Conservation (phyloP, 805 yeast species). For the Yarrowia sp. region DNA sequence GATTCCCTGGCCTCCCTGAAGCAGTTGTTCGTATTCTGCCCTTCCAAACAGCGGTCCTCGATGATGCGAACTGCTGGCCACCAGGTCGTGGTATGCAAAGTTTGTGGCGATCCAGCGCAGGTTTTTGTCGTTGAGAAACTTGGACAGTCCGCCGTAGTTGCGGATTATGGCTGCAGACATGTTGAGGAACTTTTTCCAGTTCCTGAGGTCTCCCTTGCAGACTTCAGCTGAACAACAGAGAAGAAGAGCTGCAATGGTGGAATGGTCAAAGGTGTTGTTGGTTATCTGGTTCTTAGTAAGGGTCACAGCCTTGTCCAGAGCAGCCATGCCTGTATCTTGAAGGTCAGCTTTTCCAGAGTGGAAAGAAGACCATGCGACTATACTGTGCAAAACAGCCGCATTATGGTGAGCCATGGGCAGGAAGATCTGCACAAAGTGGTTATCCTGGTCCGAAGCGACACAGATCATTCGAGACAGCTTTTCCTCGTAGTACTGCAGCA, state of each 20-base stretch:
- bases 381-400: slow-evolving; percentile 57
- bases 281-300: slow-evolving; percentile 41
- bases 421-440: slow-evolving; percentile 61
- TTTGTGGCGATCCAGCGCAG: slow-evolving; percentile 76
- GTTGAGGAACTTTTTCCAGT: slow-evolving; percentile 72
- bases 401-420: slow-evolving; percentile 61
- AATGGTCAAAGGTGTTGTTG: slow-evolving; percentile 42
- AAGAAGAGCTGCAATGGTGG: slow-evolving; percentile 68
- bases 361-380: slow-evolving; percentile 65
- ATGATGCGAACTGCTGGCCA: slow-evolving; percentile 65
- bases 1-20: slow-evolving; percentile 54
- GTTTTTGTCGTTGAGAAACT: slow-evolving; percentile 61
- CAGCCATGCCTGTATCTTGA: slow-evolving; percentile 46
- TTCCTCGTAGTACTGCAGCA: slow-evolving; percentile 45
- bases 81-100: slow-evolving; percentile 81
- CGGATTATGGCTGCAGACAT: slow-evolving; percentile 70
- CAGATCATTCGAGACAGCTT: slow-evolving; percentile 55
- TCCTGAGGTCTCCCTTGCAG: slow-evolving; percentile 78
- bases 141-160: slow-evolving; percentile 65
- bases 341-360: slow-evolving; percentile 48
- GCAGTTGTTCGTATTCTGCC: slow-evolving; percentile 63
- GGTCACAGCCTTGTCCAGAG: slow-evolving; percentile 45
- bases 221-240: slow-evolving; percentile 81
- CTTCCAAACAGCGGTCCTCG: slow-evolving; percentile 71
- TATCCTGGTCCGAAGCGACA: slow-evolving; percentile 57